These are phyloP conservation scores for Dichotomocladium elegans DNA, from an alignment of 371 early-diverging fungal genomes.

Conservation along the genomic window DNA sequence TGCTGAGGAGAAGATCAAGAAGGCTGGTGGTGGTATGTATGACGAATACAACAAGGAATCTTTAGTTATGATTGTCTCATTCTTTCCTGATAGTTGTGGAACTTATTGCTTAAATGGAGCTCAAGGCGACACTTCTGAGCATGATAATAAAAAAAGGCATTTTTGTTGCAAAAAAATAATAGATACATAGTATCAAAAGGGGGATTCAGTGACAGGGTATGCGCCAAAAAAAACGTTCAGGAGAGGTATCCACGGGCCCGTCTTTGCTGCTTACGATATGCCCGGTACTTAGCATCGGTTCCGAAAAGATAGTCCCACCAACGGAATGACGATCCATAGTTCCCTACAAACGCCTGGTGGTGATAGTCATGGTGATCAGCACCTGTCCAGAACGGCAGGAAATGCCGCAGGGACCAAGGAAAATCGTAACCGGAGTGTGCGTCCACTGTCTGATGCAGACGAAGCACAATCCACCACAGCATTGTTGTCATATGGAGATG, in stretches of 20 bases:
- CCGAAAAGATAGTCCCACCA: constrained; percentile 81
- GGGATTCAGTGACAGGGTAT: no score
- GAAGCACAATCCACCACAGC: constrained; percentile 72
- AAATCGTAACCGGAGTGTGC: constrained; percentile 94
- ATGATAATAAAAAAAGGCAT: constrained; percentile 6
- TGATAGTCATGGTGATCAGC: constrained; percentile 84
- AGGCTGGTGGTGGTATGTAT: constrained; percentile 86
- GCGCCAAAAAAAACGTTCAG: no score
- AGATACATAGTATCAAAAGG: no score
- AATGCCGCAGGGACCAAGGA: constrained; percentile 80
- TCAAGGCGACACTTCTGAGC: no score
- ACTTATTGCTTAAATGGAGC: constrained; percentile 47
- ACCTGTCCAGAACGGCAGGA: constrained; percentile 74
- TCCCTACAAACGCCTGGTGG: constrained; percentile 73
- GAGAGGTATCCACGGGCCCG: no score
- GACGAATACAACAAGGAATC: neutral
- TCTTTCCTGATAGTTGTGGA: constrained; percentile 31
- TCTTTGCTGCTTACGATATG: neutral
- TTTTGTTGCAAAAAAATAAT: constrained; percentile 1
- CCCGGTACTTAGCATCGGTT: constrained; percentile 55
- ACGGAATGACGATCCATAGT: constrained; percentile 74
- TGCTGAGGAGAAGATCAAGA: constrained; percentile 99
- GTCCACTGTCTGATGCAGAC: constrained; percentile 80
- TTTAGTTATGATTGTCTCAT: neutral
- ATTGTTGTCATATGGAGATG: constrained; percentile 77